A percentile compares a stretch with the other conserved stretches of the same genome.
phyloP scores from a whole-genome alignment of 257 asterid species.

The Solanum clarkiae region DNA sequence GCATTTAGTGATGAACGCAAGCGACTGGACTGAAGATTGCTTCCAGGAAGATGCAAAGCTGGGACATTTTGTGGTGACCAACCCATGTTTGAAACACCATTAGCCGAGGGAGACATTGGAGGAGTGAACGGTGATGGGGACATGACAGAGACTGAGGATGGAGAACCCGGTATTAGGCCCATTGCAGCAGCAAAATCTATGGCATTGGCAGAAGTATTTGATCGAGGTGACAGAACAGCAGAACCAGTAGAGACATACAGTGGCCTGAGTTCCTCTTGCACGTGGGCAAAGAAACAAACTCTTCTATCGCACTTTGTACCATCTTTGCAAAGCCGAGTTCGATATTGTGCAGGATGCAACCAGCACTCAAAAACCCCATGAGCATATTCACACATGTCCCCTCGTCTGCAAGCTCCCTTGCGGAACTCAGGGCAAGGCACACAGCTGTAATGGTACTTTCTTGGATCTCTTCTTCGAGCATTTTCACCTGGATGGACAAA shows the following conservation, averaged over 20 bases:
- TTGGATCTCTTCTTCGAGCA: slow-evolving; percentile 13
- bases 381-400: slow-evolving; percentile 4
- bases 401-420: slow-evolving; percentile 1
- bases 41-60: slow-evolving; percentile 58
- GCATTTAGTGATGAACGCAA: slow-evolving; percentile 69
- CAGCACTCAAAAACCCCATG: slow-evolving; percentile 11
- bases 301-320: not conserved
- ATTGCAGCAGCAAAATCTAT: slow-evolving; percentile 55
- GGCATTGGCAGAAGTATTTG: slow-evolving; percentile 30
- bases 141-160: slow-evolving; percentile 40
- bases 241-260: slow-evolving; percentile 71
- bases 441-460: slow-evolving; percentile 1
- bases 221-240: slow-evolving; percentile 64
- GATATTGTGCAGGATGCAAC: slow-evolving; percentile 9
- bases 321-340: slow-evolving; percentile 11
- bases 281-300: slow-evolving; percentile 12
- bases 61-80: slow-evolving; percentile 73
- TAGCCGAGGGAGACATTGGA: slow-evolving; percentile 68
- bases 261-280: slow-evolving; percentile 22
- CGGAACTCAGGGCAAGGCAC: slow-evolving; percentile 5
- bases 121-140: slow-evolving; percentile 58
- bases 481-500: slow-evolving; percentile 10
- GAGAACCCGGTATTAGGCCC: slow-evolving; percentile 60
- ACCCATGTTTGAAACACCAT: slow-evolving; percentile 36
- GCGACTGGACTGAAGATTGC: slow-evolving; percentile 68